phyloP scores from a whole-genome alignment of 768 basidiomycete genomes.

The Collybiopsis luxurians region DNA sequence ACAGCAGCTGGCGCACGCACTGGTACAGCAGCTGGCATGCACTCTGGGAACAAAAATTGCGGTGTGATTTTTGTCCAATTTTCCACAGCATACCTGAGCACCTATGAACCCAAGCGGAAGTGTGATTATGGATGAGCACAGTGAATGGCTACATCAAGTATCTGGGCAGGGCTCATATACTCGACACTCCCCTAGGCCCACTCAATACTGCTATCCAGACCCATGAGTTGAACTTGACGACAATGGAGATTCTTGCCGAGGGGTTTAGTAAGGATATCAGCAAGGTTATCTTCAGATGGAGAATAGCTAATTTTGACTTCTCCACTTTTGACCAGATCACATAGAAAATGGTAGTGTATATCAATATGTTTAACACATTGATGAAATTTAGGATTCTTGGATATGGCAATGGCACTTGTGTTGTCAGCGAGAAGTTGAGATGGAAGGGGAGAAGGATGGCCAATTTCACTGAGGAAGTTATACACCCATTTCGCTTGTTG shows the following conservation, averaged over 20 bases:
- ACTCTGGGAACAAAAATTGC: too few relatives aligned
- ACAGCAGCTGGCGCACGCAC: too few relatives aligned
- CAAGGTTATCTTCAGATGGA: conserved; percentile 20
- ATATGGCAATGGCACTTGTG: conserved; percentile 17
- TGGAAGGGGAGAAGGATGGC: not conserved
- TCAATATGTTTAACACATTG: conserved; percentile 33
- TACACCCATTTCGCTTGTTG: not conserved
- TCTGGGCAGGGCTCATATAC: too few relatives aligned
- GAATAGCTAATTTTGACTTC: conserved; percentile 7
- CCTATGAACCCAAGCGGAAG: too few relatives aligned
- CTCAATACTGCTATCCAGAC: not conserved
- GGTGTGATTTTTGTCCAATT: too few relatives aligned
- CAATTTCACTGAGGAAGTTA: not conserved
- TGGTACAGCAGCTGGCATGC: too few relatives aligned
- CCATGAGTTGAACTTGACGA: not conserved
- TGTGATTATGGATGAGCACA: too few relatives aligned
- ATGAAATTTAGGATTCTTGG: conserved; percentile 22
- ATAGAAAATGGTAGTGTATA: conserved; percentile 28
- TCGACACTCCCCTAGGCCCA: conserved; percentile 6
- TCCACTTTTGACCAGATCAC: conserved; percentile 17
- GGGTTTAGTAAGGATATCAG: conserved; percentile 26
- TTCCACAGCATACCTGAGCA: too few relatives aligned
- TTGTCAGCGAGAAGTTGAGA: conserved; percentile 21
- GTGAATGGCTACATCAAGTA: too few relatives aligned
- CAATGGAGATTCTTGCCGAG: not conserved